Evolutionary conservation across 352 stramenopile species (phyloP).

Genomic region (Globisporangium nunn): DNA sequence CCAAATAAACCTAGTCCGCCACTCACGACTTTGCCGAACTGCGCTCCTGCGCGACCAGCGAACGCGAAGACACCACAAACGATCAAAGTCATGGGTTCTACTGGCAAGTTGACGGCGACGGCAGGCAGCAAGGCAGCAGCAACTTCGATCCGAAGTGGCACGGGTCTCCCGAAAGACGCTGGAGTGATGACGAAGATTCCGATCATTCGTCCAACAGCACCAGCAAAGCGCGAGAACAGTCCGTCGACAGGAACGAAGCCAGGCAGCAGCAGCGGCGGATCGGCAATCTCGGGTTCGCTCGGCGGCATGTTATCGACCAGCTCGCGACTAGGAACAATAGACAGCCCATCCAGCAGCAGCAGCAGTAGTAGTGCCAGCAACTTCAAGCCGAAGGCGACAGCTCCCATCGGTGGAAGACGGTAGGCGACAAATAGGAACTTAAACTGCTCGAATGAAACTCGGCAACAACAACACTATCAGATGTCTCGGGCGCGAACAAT

Average conservation of each 20-base stretch:
- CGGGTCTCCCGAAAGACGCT: conserved; percentile 37
- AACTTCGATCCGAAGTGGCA: conserved; percentile 26
- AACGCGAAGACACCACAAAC: conserved; percentile 45
- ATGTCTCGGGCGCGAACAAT: too few species aligned
- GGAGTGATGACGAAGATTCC: conserved; percentile 62
- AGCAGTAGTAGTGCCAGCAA: conserved; percentile 7
- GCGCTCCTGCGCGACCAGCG: conserved; percentile 29
- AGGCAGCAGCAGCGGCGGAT: conserved; percentile 8
- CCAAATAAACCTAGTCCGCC: conserved; percentile 38
- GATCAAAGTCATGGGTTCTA: conserved; percentile 44
- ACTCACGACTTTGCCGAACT: conserved; percentile 68
- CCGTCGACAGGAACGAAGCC: conserved; percentile 46
- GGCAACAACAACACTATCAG: too few species aligned
- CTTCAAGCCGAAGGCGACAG: conserved; percentile 27
- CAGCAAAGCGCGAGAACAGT: conserved; percentile 60
- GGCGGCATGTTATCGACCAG: conserved; percentile 5
- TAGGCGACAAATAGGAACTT: background rate
- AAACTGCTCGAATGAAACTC: too few species aligned
- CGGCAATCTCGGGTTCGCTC: conserved; percentile 7
- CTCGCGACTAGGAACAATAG: conserved; percentile 23
- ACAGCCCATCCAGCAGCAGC: conserved; percentile 7
- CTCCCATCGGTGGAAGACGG: conserved; percentile 20
- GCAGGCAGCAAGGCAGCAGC: conserved; percentile 27
- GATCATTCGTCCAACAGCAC: conserved; percentile 61
- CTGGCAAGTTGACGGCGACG: conserved; percentile 33